Evolutionary conservation across 2,329 filamentous ascomycete genomes (phyloP), one percentile per base, ranked within the genome.

Genomic region (Cladophialophora psammophila): DNA sequence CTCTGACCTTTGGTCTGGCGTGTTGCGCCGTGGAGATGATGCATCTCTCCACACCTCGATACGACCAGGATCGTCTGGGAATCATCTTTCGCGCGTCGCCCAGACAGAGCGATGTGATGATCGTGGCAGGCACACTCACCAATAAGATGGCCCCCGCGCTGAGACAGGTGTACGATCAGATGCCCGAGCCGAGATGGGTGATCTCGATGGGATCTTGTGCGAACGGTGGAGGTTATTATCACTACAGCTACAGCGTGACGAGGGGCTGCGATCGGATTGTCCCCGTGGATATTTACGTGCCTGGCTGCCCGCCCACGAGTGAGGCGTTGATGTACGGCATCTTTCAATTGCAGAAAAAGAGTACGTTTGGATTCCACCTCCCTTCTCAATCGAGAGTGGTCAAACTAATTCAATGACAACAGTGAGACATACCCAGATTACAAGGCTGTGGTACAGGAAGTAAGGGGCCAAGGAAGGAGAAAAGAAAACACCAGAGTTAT

Each of bases 61-160:
- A 96, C 86, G 92, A 96, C 76, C 91, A 95, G 78, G 92, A 96
- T 81, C 88, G 93, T 40, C 84, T 94, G 67, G 92, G 93, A 71
- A 95, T 96, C 78, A 95, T 96, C 78, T 96, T 95, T 87, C 90
- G 92, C 73, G 92, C 92, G 66, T 94, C 91, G 13, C 92, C 92
- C 1, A 90, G 92, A 71, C 92, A 96, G 80, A 91, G 92, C 68
- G 93, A 96, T 79, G 90, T 96, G 72, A 95, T 96, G 92, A 95
- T 96, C 75, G 93, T 96, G 26, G 93, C 93, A 32, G 93, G 93
- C 67, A 97, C 93, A 35, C 86, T 97, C 69, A 96, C 92, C 74
- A 97, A 97, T 85, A 97, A 97, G 85, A 97, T 97, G 93, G 93
- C 92, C 0, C 92, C 93, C 1, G 93, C 93, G 38, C 83, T 97